A percentile compares a stretch with the other conserved stretches of the same genome.
Conservation (phyloP, 2,329 filamentous ascomycete genomes). For the Madurella fahalii region DNA sequence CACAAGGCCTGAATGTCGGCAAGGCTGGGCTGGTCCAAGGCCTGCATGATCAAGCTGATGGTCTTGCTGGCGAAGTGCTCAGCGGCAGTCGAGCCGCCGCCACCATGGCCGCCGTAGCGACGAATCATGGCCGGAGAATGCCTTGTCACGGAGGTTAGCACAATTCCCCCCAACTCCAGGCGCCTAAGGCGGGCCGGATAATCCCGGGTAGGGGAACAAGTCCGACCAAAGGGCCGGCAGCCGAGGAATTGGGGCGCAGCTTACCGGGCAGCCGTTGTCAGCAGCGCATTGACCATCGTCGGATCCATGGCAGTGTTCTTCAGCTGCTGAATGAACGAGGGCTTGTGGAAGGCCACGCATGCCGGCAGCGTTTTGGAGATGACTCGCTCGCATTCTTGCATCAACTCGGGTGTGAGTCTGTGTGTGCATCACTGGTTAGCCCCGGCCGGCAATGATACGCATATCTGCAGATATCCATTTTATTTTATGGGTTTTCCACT, state of each 20-base stretch:
- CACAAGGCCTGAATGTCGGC: slow-evolving; percentile 60
- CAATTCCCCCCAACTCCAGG: slow-evolving; percentile 9
- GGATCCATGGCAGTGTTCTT: slow-evolving; percentile 53
- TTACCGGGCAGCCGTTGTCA: slow-evolving; percentile 56
- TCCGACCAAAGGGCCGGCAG: too few relatives aligned
- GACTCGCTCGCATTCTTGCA: slow-evolving; percentile 57
- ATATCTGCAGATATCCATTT: background rate
- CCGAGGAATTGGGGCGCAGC: slow-evolving; percentile 25
- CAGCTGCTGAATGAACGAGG: slow-evolving; percentile 57
- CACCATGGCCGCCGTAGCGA: slow-evolving; percentile 52
- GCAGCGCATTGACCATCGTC: slow-evolving; percentile 54
- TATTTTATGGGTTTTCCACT: too few relatives aligned
- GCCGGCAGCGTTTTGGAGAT: slow-evolving; percentile 58
- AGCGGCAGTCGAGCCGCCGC: slow-evolving; percentile 48
- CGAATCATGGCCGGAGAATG: slow-evolving; percentile 55
- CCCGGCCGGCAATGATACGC: background rate
- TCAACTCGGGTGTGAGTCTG: slow-evolving; percentile 53
- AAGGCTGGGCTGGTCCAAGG: slow-evolving; percentile 55
- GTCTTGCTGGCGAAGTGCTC: slow-evolving; percentile 58
- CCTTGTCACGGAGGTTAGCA: slow-evolving; percentile 31
- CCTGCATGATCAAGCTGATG: slow-evolving; percentile 53
- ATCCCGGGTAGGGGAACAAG: too few relatives aligned
- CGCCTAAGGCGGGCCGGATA: slow-evolving; percentile 6
- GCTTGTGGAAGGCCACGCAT: slow-evolving; percentile 61
- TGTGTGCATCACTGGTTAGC: slow-evolving; percentile 16